phyloP scores from a whole-genome alignment of 139 green algal species.

The Chlorella sp. region DNA sequence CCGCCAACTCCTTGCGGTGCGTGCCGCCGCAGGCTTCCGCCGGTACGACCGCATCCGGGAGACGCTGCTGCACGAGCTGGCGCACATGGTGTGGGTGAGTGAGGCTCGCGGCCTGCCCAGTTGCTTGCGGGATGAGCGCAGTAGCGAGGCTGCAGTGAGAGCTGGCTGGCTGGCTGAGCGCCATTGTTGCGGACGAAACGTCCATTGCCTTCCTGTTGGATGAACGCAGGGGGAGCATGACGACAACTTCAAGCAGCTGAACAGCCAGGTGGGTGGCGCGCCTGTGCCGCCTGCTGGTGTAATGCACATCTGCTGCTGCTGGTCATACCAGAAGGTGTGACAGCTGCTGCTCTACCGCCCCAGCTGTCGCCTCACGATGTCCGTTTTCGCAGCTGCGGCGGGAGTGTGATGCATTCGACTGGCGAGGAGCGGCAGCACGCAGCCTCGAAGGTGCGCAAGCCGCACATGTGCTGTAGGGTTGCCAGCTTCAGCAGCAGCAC shows the following conservation, averaged over 20 bases:
- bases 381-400: constrained; percentile 9
- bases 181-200: too few relatives aligned
- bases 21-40: constrained; percentile 38
- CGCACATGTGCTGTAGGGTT: too few relatives aligned
- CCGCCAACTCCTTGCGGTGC: not conserved
- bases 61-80: constrained; percentile 89
- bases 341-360: not conserved
- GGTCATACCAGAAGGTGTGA: not conserved
- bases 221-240: constrained; percentile 77
- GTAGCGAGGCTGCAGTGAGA: too few relatives aligned
- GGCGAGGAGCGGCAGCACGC: constrained; percentile 6
- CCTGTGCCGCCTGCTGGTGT: not conserved
- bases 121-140: too few relatives aligned
- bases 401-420: constrained; percentile 18
- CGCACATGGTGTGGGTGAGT: constrained; percentile 78
- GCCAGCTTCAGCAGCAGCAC: too few relatives aligned
- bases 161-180: too few relatives aligned
- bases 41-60: constrained; percentile 71
- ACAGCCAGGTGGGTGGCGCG: constrained; percentile 49
- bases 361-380: not conserved
- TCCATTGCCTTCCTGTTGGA: too few relatives aligned
- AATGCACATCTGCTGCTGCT: not conserved
- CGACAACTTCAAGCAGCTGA: constrained; percentile 80
- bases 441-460: constrained; percentile 24
- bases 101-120: too few relatives aligned